Base-by-base conservation (phyloP, 2,329 filamentous ascomycete genomes). In the Penicillium sclerotigenum region DNA sequence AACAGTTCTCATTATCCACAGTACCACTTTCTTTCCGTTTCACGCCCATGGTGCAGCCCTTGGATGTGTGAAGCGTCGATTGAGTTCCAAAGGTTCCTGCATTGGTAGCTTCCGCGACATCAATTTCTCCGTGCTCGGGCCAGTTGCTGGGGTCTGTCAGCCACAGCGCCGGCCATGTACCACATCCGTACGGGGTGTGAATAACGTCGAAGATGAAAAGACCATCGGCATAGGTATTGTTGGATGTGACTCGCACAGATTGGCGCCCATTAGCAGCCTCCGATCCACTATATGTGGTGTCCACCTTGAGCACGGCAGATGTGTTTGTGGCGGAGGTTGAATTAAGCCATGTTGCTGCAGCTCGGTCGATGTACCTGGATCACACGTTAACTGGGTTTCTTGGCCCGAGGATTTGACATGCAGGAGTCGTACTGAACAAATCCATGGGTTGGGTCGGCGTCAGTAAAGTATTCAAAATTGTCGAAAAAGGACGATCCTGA, bases 141-240 rank as follows among this genome's bases (percentile, higher is more conserved):
- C 86, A 87, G 72, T 86, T 80, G 63, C 64, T 71, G 1, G 78
- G 73, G 67, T 89, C 86, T 1, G 79, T 77, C 5, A 88, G 76
- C 86, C 87, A 89, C 14, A 89, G 77, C 0, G 86, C 80, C 4
- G 84, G 83, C 86, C 83, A 88, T 31, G 80, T 84, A 8, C 79
- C 84, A 68, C 85, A 88, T 31, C 83, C 85, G 64, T 79, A 82
- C 0, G 85, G 85, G 0, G 81, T 82, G 71, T 87, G 85, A 57
- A 80, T 77, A 59, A 88, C 75, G 65, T 88, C 84, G 64, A 87
- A 87, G 63, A 88, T 76, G 73, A 87, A 87, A 20, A 88, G 80
- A 0, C 85, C 85, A 33, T 69, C 71, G 63, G 83, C 71, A 72
- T 87, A 88, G 45, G 81, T 81, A 42, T 72, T 76, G 66, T 83